Base-by-base conservation (phyloP, 2,329 filamentous ascomycete species). In the Aspergillus pseudotamarii region DNA sequence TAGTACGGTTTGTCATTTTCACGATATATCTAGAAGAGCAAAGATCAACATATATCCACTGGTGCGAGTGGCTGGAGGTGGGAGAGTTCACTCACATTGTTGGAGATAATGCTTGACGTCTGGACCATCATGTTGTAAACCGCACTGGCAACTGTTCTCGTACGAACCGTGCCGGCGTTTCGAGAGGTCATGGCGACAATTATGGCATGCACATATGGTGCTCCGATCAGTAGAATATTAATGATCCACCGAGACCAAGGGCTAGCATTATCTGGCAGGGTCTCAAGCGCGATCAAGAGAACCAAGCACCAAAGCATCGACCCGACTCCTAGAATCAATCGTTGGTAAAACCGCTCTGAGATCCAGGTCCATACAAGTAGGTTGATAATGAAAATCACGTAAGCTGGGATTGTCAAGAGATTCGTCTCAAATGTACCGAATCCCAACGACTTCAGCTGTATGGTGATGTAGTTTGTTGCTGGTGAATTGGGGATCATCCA, bases 341-440 rank as follows among this genome's bases (percentile, higher is more conserved):
- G 79, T 69, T 86, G 81, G 64, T 86, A 83, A 65, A 86, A 84
- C 61, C 82, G 79, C 61, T 88, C 84, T 6, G 83, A 85, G 53
- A 84, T 78, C 75, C 80, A 85, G 0, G 86, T 84, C 63, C 85
- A 80, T 2, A 78, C 72, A 19, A 88, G 71, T 75, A 88, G 83
- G 51, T 86, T 85, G 55, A 86, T 60, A 64, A 88, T 87, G 71
- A 87, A 86, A 1, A 88, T 73, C 0, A 79, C 80, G 19, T 84
- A 84, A 0, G 85, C 83, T 0, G 86, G 86, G 16, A 89, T 88
- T 1, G 86, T 86, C 26, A 91, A 81, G 64, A 91, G 79, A 67
- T 89, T 91, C 32, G 84, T 85, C 36, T 86, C 76, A 70, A 90
- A 85, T 1, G 85, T 86, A 56, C 76, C 76, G 76, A 88, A 89